Base-by-base conservation (phyloP, 768 basidiomycete genomes). In the Panaeolus papilionaceus region DNA sequence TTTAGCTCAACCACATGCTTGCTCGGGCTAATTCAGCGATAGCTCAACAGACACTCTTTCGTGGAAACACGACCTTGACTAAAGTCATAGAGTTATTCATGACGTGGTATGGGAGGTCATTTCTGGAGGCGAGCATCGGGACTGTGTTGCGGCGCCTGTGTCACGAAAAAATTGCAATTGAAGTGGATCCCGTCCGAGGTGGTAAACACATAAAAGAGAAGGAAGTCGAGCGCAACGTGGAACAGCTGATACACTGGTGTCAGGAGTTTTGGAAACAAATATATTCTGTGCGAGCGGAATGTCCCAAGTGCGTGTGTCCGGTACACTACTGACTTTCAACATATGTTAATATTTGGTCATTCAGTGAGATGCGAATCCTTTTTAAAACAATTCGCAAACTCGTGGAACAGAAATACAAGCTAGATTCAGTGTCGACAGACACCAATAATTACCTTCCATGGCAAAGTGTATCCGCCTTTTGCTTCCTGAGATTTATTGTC, bases 391-490 rank as follows among this genome's bases (percentile, higher is more conserved):
- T 94, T 51, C 87, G 93, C 18, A 83, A 82, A 64, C 82, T 94
- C 61, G 92, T 95, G 1, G 93, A 94, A 75, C 81, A 83, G 67
- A 86, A 88, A 28, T 91, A 89, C 71, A 79, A 81, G 61, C 54
- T 9, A 58, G 33, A 58, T 3, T 77, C 80, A 23, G 70, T 70
- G 9, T 69, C 77, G 10, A 80, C 84, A 8, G 84, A 83, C 14
- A 80, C 81, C 33, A 85, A 84, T 68, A 79, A 77, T 45, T 84
- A 91, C 38, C 79, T 94, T 38, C 92, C 88, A 39, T 89, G 87
- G 85, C 94, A 95, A 75, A 89, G 91, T 72, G 92, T 96, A 49
- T 93, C 92, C 40, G 94, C 95, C 0, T 96, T 96, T 75, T 89
- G 92, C 75, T 96, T 96, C 78, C 84, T 96, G 49, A 87, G 95